phyloP scores from a whole-genome alignment of 129 eudicot species.

The Oenanthe sinensis region DNA sequence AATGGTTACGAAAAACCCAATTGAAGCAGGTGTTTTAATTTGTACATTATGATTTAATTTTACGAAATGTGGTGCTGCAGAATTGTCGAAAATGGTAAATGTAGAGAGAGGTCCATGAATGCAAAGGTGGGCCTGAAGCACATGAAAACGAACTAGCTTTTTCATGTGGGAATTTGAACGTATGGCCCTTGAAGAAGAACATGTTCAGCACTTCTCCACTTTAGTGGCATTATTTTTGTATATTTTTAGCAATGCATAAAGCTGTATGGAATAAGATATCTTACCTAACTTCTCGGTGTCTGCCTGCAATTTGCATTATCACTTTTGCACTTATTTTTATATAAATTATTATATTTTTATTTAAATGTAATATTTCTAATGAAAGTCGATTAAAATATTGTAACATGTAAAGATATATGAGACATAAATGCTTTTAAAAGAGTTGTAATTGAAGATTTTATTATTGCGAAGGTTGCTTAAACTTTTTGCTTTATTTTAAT shows the following conservation, averaged over 20 bases:
- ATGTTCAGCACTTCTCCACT: slow-evolving; percentile 4
- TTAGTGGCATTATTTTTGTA: neutral
- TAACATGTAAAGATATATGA: no score
- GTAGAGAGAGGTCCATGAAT: neutral
- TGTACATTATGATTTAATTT: neutral
- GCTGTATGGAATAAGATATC: neutral
- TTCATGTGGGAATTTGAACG: neutral
- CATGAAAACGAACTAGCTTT: neutral
- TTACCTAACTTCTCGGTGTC: neutral
- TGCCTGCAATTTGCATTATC: neutral
- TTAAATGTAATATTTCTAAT: no score
- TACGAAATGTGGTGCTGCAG: neutral
- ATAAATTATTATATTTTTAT: no score
- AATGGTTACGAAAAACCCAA: neutral
- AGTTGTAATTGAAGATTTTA: neutral
- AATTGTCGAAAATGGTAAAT: neutral
- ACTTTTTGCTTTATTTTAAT: neutral
- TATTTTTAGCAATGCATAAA: neutral
- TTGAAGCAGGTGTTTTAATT: neutral
- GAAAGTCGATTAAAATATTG: neutral
- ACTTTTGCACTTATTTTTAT: neutral
- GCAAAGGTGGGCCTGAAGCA: neutral
- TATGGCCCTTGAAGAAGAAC: slow-evolving; percentile 1
- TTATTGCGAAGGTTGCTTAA: neutral
- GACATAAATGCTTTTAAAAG: neutral